Evolutionary conservation across 257 asterid species (phyloP).

Genomic region (Solanum sitiens): DNA sequence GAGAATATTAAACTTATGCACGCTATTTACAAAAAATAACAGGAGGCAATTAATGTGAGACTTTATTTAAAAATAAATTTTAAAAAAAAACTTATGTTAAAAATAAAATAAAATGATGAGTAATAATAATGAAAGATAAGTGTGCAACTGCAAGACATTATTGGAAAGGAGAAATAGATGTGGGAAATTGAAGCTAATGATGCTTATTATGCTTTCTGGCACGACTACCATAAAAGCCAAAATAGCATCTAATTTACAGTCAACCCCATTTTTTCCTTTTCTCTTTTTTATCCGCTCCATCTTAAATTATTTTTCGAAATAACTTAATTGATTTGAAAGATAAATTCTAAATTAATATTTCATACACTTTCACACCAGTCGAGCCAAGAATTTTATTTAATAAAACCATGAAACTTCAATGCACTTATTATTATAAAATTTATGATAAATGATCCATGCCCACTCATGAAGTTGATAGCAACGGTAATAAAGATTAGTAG

Average conservation of each 20-base stretch:
- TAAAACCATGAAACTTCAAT: background rate
- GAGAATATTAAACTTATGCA: background rate
- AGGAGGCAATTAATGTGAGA: no score
- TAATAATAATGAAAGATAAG: background rate
- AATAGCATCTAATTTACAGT: slow-evolving; percentile 12
- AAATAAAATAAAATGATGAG: background rate
- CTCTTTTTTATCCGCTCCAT: background rate
- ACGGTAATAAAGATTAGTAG: slow-evolving; percentile 8
- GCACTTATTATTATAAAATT: background rate
- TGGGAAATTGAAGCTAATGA: background rate
- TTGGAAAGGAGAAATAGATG: background rate
- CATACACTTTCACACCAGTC: background rate
- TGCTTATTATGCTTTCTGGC: background rate
- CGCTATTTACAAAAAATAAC: no score
- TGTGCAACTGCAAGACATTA: background rate
- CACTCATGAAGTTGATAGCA: slow-evolving; percentile 6
- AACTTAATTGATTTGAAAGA: no score
- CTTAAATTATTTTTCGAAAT: background rate
- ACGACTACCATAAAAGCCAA: slow-evolving; percentile 1
- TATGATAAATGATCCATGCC: background rate
- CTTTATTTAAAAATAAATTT: no score
- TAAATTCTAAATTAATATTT: background rate
- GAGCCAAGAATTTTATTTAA: background rate
- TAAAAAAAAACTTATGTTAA: background rate
- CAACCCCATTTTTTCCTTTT: slow-evolving; percentile 13